phyloP scores from a whole-genome alignment of 2,329 filamentous ascomycete species.

The Westerdykella aurantiaca region DNA sequence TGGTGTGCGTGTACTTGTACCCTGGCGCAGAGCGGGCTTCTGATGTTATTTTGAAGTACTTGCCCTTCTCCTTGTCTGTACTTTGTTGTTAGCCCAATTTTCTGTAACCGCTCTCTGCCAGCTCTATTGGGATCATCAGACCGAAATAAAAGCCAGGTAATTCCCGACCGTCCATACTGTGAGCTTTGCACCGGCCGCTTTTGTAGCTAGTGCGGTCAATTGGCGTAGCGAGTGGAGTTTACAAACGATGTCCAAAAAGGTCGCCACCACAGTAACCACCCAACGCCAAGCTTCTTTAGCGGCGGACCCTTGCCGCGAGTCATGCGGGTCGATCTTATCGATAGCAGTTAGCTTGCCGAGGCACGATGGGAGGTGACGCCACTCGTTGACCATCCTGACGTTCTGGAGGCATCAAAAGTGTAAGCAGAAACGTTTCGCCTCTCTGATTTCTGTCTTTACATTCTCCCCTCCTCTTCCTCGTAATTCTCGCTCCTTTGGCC shows the following conservation, averaged over 20 bases:
- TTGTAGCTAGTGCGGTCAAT: not conserved
- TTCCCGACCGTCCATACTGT: constrained; percentile 35
- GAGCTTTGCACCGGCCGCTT: not conserved
- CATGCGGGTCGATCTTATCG: constrained; percentile 4
- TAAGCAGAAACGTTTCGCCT: not conserved
- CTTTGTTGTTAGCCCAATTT: not conserved
- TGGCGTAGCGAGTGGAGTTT: not conserved
- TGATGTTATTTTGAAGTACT: constrained; percentile 44
- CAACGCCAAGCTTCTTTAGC: too few species aligned
- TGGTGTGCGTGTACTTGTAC: constrained; percentile 39
- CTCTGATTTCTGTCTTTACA: not conserved
- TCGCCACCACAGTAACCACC: not conserved
- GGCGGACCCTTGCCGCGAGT: not conserved
- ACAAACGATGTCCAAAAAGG: not conserved
- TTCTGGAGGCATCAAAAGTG: not conserved
- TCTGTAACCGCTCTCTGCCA: not conserved
- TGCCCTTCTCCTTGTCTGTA: constrained; percentile 43
- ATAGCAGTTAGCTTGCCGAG: constrained; percentile 1
- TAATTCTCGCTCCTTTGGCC: not conserved
- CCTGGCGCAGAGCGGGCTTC: constrained; percentile 25
- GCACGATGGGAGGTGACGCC: constrained; percentile 11
- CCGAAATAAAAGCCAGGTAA: constrained; percentile 48
- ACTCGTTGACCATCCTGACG: constrained; percentile 6
- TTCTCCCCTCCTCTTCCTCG: not conserved
- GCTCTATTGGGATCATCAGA: constrained; percentile 6